phyloP scores from a whole-genome alignment of 2,329 filamentous ascomycete species.

The Cordyceps sp. region DNA sequence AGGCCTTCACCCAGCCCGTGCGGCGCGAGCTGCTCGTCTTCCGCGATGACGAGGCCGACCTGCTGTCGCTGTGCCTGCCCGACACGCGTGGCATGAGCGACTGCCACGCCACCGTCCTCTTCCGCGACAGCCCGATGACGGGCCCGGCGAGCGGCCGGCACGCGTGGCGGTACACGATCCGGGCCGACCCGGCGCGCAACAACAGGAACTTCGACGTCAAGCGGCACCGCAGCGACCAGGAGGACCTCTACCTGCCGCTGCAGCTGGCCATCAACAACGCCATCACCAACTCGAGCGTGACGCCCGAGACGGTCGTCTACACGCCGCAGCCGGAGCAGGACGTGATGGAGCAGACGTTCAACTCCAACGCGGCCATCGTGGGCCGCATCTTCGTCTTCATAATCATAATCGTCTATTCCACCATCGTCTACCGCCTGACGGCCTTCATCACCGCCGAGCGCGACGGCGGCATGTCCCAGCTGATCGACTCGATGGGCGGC shows the following conservation, averaged over 20 bases:
- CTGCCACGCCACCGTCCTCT: constrained; percentile 12
- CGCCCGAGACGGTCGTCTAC: constrained; percentile 8
- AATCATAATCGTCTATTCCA: constrained; percentile 8
- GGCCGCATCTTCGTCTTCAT: constrained; percentile 8
- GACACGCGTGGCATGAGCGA: constrained; percentile 11
- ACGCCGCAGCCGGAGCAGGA: constrained; percentile 3
- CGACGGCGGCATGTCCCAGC: constrained; percentile 14
- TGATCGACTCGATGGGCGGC: constrained; percentile 28
- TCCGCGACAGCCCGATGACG: constrained; percentile 13
- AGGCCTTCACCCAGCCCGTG: constrained; percentile 8
- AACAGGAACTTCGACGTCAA: constrained; percentile 32
- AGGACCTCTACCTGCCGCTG: constrained; percentile 10
- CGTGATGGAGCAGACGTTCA: not conserved
- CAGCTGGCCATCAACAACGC: constrained; percentile 18
- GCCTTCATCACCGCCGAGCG: constrained; percentile 12
- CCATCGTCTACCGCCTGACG: constrained; percentile 7
- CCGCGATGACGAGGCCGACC: constrained; percentile 6
- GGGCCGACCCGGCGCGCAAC: constrained; percentile 7
- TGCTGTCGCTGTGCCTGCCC: constrained; percentile 7
- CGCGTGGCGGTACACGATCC: constrained; percentile 13
- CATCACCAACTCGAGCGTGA: constrained; percentile 9
- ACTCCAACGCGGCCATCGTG: constrained; percentile 2
- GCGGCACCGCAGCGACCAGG: constrained; percentile 10
- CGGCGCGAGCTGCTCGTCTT: constrained; percentile 4
- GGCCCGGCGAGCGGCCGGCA: constrained; percentile 3